phyloP scores from a whole-genome alignment of 2,329 filamentous ascomycete genomes.

The Exophiala dermatitidis region DNA sequence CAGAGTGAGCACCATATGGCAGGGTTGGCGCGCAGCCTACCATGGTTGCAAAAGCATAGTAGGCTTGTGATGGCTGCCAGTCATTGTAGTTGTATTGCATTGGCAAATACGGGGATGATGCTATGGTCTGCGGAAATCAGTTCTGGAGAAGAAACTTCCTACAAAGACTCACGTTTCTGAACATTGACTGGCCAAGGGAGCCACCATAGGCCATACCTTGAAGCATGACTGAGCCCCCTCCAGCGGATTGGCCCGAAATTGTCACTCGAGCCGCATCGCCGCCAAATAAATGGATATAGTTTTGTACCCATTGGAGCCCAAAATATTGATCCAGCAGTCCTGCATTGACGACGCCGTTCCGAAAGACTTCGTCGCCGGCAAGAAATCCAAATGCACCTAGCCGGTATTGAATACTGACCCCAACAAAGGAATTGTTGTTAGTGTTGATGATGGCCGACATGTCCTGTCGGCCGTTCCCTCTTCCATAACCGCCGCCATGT shows the following conservation, averaged over 20 bases:
- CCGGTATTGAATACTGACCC: constrained; percentile 46
- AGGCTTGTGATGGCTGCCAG: constrained; percentile 40
- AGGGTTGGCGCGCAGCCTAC: constrained; percentile 37
- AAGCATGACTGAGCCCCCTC: constrained; percentile 48
- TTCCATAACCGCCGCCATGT: constrained; percentile 36
- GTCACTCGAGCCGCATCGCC: constrained; percentile 47
- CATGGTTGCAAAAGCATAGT: constrained; percentile 40
- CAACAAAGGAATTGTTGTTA: constrained; percentile 44
- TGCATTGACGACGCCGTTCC: constrained; percentile 53
- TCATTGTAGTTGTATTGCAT: constrained; percentile 48
- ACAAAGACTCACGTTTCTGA: constrained; percentile 30
- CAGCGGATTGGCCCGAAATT: constrained; percentile 47
- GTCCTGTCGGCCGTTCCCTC: constrained; percentile 31
- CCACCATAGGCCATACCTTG: constrained; percentile 50
- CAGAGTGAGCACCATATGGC: constrained; percentile 27
- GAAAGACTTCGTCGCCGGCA: constrained; percentile 49
- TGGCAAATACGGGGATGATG: constrained; percentile 48
- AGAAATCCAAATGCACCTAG: constrained; percentile 43
- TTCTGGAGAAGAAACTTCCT: neutral
- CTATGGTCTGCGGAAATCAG: constrained; percentile 28
- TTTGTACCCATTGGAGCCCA: constrained; percentile 54
- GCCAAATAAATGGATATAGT: constrained; percentile 50
- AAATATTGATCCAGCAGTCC: constrained; percentile 59
- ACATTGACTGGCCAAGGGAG: constrained; percentile 31
- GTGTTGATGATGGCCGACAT: constrained; percentile 39